Evolutionary conservation across 805 yeast species (phyloP).

Genomic region (Cyberlindnera mississippiensis): DNA sequence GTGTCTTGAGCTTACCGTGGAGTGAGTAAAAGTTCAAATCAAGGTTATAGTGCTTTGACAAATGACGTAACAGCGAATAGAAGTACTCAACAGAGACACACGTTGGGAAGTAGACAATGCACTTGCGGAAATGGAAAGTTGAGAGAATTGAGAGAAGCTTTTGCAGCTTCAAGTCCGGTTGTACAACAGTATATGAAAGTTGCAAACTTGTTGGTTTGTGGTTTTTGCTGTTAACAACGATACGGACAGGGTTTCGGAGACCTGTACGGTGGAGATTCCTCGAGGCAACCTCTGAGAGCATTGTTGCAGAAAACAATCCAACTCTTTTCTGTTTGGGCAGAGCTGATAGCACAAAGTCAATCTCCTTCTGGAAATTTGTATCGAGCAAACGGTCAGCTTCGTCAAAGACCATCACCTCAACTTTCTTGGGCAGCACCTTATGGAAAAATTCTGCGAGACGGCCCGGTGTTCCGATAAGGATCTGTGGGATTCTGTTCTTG

Average conservation of each 20-base stretch:
- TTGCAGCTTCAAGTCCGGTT: slow-evolving; percentile 60
- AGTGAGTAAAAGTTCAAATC: slow-evolving; percentile 58
- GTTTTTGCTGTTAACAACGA: slow-evolving; percentile 62
- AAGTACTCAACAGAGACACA: slow-evolving; percentile 80
- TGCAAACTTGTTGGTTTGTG: slow-evolving; percentile 60
- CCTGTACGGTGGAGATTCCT: slow-evolving; percentile 79
- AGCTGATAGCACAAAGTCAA: slow-evolving; percentile 58
- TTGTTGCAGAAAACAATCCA: slow-evolving; percentile 92
- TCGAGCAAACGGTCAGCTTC: slow-evolving; percentile 89
- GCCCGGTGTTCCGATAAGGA: slow-evolving; percentile 91
- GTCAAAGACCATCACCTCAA: slow-evolving; percentile 78
- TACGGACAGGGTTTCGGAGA: slow-evolving; percentile 86
- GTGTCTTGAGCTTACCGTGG: slow-evolving; percentile 88
- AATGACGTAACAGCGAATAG: slow-evolving; percentile 47
- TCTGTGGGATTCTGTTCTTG: slow-evolving; percentile 55
- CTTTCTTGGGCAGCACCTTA: slow-evolving; percentile 53
- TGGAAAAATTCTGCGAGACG: slow-evolving; percentile 71
- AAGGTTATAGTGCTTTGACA: slow-evolving; percentile 29
- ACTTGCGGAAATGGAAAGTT: slow-evolving; percentile 61
- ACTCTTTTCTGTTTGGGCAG: slow-evolving; percentile 91
- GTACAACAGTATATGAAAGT: slow-evolving; percentile 54
- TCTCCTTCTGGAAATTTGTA: slow-evolving; percentile 65
- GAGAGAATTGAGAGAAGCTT: slow-evolving; percentile 49
- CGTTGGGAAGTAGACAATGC: slow-evolving; percentile 90
- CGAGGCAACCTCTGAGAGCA: slow-evolving; percentile 64